Evolutionary conservation across 176 grass and related monocot species (phyloP), one percentile per base, ranked within the genome.

Genomic region (Areca catechu): DNA sequence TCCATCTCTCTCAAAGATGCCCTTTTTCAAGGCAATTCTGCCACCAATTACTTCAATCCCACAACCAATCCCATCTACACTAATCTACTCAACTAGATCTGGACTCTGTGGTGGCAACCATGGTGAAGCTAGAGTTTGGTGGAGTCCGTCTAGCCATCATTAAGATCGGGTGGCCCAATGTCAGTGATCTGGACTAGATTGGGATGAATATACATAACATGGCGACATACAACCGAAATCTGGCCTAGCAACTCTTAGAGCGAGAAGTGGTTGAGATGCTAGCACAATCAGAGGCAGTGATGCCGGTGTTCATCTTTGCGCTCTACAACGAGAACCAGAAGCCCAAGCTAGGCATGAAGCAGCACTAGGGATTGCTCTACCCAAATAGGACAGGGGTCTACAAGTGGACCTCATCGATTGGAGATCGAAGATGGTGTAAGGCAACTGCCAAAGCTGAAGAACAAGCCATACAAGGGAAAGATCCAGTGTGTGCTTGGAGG

Each of bases 91-190:
- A 1, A 28, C 27, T 5, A 28, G 4, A 28, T 28, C 5, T 28
- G 27, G 27, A 28, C 4, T 28, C 27, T 1, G 4, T 4, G 1
- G 3, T 28, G 5, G 27, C 27, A 28, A 1, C 27, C 4, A 4
- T 28, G 27, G 27, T 5, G 4, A 28, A 28, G 27, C 0, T 27
- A 27, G 24, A 27, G 27, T 28, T 5, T 61, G 63, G 49, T 17
- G 18, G 61, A 30, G 93, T 97, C 22, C 80, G 74, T 29, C 55
- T 97, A 24, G 93, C 77, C 19, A 15, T 97, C 23, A 87, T 87
- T 0, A 83, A 97, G 83, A 97, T 83, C 3, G 87, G 93, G 0
- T 97, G 90, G 85, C 90, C 90, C 23, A 95, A 95, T 61, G 90
- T 28, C 54, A 49, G 82, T 23, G 85, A 95, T 80, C 53, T 83